Percentiles rank a stretch among this genome's conserved stretches.
These are phyloP conservation scores for Coemansia sp. DNA, from an alignment of 192 early-diverging fungal species.

Conservation along the genomic window DNA sequence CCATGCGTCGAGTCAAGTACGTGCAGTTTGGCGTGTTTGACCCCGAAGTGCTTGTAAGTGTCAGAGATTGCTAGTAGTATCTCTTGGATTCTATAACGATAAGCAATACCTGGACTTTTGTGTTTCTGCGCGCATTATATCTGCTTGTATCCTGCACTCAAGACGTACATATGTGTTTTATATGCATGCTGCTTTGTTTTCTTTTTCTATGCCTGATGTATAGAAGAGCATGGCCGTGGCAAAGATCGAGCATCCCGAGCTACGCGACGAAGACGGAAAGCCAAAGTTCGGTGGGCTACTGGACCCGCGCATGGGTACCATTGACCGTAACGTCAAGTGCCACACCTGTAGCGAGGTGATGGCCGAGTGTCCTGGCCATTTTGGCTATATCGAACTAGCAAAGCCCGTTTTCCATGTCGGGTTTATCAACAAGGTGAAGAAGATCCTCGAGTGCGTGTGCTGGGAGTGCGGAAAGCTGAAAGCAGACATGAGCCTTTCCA, in stretches of 20 bases:
- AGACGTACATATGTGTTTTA: background rate
- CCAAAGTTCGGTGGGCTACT: constrained; percentile 85
- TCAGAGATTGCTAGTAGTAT: constrained; percentile 14
- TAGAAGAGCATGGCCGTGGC: constrained; percentile 98
- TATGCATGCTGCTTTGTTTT: background rate
- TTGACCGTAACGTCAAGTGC: constrained; percentile 96
- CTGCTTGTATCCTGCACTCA: background rate
- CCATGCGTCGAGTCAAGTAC: constrained; percentile 72
- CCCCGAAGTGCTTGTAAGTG: constrained; percentile 93
- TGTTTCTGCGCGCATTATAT: too few species aligned
- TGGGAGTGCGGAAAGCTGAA: constrained; percentile 92
- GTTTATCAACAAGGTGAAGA: constrained; percentile 92
- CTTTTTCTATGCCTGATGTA: constrained; percentile 16
- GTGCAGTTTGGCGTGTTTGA: constrained; percentile 96
- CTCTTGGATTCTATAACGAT: too few species aligned
- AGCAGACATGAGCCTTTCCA: constrained; percentile 69
- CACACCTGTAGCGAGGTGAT: constrained; percentile 93
- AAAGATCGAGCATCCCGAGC: constrained; percentile 86
- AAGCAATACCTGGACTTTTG: too few species aligned
- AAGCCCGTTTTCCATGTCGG: constrained; percentile 95
- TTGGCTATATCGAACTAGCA: constrained; percentile 95
- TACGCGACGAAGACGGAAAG: constrained; percentile 77
- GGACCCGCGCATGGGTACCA: constrained; percentile 94
- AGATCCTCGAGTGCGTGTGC: constrained; percentile 96
- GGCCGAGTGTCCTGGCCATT: constrained; percentile 96